Evolutionary conservation across 1,284 basidiomycete species (phyloP).

Genomic region (Microbotryomycetes sp.): DNA sequence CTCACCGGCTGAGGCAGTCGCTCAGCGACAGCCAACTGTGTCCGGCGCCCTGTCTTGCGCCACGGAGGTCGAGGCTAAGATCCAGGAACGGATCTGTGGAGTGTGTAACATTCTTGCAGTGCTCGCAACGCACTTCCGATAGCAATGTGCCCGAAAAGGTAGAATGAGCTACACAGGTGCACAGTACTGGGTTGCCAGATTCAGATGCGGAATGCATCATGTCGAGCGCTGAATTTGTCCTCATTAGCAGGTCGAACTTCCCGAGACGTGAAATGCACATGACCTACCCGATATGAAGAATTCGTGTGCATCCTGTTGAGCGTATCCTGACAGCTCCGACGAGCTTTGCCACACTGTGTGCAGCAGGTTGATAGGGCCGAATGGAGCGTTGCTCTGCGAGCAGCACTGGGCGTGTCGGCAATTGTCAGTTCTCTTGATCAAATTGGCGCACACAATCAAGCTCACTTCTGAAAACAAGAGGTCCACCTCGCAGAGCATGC

Average conservation of each 20-base stretch:
- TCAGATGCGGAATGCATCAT: conserved; percentile 18
- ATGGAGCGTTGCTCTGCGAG: conserved; percentile 59
- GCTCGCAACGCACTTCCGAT: conserved; percentile 79
- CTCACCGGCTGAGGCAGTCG: conserved; percentile 28
- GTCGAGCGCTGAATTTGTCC: conserved; percentile 58
- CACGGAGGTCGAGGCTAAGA: conserved; percentile 69
- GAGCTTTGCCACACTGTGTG: conserved; percentile 80
- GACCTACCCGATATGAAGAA: conserved; percentile 36
- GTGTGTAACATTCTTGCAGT: conserved; percentile 61
- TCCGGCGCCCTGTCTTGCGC: background rate
- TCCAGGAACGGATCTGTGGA: conserved; percentile 87
- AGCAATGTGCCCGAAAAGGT: conserved; percentile 83
- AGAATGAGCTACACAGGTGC: conserved; percentile 85
- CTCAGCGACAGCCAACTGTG: background rate
- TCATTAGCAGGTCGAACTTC: conserved; percentile 73
- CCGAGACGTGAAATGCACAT: conserved; percentile 33
- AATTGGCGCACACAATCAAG: too few species aligned
- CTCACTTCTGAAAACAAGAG: conserved; percentile 74
- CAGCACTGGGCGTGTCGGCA: conserved; percentile 59
- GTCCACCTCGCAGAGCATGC: conserved; percentile 93
- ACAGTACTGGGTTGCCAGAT: conserved; percentile 42
- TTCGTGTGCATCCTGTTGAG: conserved; percentile 92
- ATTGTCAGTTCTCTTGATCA: too few species aligned
- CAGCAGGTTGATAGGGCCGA: conserved; percentile 77
- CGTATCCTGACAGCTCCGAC: conserved; percentile 75